Evolutionary conservation across 2,329 filamentous ascomycete genomes (phyloP), one percentile per base, ranked within the genome.

Genomic region (Rhytidhysteron rufulum): DNA sequence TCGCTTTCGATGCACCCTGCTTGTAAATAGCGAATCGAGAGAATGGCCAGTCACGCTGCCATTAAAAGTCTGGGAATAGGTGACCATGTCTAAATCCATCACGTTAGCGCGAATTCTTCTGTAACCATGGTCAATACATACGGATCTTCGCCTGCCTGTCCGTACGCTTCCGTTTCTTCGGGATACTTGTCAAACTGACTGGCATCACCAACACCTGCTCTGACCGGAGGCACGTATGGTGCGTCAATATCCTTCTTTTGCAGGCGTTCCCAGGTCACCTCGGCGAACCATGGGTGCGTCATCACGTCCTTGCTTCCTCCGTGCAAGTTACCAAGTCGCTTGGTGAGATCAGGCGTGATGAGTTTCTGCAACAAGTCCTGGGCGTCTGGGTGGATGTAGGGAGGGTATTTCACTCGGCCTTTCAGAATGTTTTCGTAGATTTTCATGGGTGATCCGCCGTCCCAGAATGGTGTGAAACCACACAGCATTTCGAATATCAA

Each of bases 401-500:
- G 85, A 39, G 93, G 93, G 65, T 97, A 98, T 71, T 96, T 97
- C 67, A 98, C 87, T 56, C 86, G 85, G 44, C 91, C 93, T 60
- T 89, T 90, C 49, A 98, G 79, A 58, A 98, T 98, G 66, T 98
- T 98, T 73, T 98, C 93, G 71, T 98, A 98, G 60, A 98, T 98
- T 71, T 95, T 96, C 81, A 98, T 95, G 3, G 93, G 91, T 32
- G 88, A 95, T 40, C 91, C 93, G 56, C 87, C 88, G 66, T 98
- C 93, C 91, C 93, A 98, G 74, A 98, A 98, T 4, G 93, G 93
- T 4, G 93, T 98, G 69, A 96, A 98, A 20, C 93, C 93, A 63
- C 93, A 97, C 27, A 98, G 80, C 93, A 98, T 98, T 75, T 98
- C 93, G 67, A 96, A 98, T 66, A 98, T 97, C 54, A 98, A 74